Evolutionary conservation across 148 eudicot species (phyloP), one percentile per base, ranked within the genome.

Genomic region (Chenopodium suecicum): DNA sequence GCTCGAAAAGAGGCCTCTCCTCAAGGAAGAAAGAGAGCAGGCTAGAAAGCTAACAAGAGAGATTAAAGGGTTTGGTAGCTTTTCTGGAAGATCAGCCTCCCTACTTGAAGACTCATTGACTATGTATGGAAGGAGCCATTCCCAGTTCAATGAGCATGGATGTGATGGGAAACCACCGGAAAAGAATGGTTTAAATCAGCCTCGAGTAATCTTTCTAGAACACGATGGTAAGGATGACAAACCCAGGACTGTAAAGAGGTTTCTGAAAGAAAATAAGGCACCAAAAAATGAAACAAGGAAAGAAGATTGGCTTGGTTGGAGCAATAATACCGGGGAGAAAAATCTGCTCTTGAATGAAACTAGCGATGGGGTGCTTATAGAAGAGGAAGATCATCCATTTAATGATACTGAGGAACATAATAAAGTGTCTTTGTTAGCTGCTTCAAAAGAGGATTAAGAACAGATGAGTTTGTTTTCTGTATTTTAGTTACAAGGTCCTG

Each of bases 51-150:
- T 94, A 32, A 86, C 90, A 12, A 90, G 94, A 84, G 99, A 90
- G 44, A 96, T 96, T 54, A 78, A 92, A 90, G 99, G 99, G 23
- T 96, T 96, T 69, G 99, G 99, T 3, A 96, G 98, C 88, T 96
- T 96, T 83, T 19, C 79, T 79, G 84, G 63, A 78, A 85, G 75
- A 85, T 78, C 84, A 78, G 32, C 82, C 25, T 13, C 77, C 9
- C 22, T 65, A 25, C 84, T 79, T 4, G 47, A 76, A 34, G 91
- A 86, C 78, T 37, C 91, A 25, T 46, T 83, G 23, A 16, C 34
- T 19, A 78, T 81, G 68, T 91, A 63, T 77, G 88, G 85, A 54
- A 90, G 93, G 75, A 87, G 92, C 65, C 87, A 94, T 79, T 89
- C 98, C 12, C 90, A 92, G 78, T 93, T 90, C 86, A 88, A 78